These are phyloP conservation scores for cucumber (Cucumis sativus) DNA, from an alignment of 306 rosid genomes.

Conservation along the genomic window Cucumber_9930_V3 NC_026656.2:11080501-11081000, in stretches of 20 bases:
- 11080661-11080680: background rate
- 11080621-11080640: background rate
- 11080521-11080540: slow-evolving; percentile 42
- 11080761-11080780: background rate
- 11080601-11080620: background rate
- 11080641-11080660: background rate
- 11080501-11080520: background rate
- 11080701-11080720: background rate
- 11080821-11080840: background rate
- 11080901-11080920: background rate
- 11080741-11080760: background rate
- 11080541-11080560: slow-evolving; percentile 27
- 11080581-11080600: background rate
- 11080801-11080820: background rate
- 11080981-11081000: too few relatives aligned
- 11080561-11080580: background rate
- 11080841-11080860: background rate
- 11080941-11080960: too few relatives aligned
- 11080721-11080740: background rate
- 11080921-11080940: background rate
- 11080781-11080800: background rate
- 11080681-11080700: background rate
- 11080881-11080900: background rate
- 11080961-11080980: too few relatives aligned
- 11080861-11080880: background rate